Evolutionary conservation across 805 yeast species (phyloP), one percentile per base, ranked within the genome.

Genomic region (Clavispora santaluciae): DNA sequence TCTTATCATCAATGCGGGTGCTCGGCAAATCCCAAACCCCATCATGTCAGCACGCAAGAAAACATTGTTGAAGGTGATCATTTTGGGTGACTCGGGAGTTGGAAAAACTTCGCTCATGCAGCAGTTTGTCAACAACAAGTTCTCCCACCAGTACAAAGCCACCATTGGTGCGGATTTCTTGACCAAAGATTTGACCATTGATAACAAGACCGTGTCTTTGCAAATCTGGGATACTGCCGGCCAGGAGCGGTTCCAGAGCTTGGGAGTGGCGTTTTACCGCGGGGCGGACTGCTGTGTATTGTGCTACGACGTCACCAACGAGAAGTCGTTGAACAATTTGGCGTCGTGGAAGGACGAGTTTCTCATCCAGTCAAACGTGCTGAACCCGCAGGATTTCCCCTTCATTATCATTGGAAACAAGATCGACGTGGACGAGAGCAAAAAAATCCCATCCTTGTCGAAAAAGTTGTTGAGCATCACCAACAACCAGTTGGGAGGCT

Each of bases 251-350:
- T 91, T 91, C 74, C 98, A 93, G 66, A 83, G 95, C 43, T 72
- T 91, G 46, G 98, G 98, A 12, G 97, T 91, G 33, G 98, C 98
- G 0, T 91, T 91, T 62, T 91, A 93, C 64, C 75, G 99, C 55
- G 98, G 98, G 26, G 96, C 98, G 1, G 98, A 93, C 64, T 93
- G 98, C 66, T 93, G 98, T 67, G 96, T 91, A 8, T 73, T 91
- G 45, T 95, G 93, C 51, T 91, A 86, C 61, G 99, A 91, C 60
- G 98, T 93, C 37, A 91, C 96, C 47, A 93, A 93, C 66, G 83
- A 86, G 46, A 90, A 91, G 66, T 86, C 95, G 5, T 87, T 91
- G 64, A 96, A 91, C 60, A 83, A 84, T 54, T 73, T 93, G 45
- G 81, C 86, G 38, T 76, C 86, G 42, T 91, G 98, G 98, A 82